Evolutionary conservation across 139 green algal species (phyloP), one percentile per base, ranked within the genome.

Genomic region (Chlorella sp.): DNA sequence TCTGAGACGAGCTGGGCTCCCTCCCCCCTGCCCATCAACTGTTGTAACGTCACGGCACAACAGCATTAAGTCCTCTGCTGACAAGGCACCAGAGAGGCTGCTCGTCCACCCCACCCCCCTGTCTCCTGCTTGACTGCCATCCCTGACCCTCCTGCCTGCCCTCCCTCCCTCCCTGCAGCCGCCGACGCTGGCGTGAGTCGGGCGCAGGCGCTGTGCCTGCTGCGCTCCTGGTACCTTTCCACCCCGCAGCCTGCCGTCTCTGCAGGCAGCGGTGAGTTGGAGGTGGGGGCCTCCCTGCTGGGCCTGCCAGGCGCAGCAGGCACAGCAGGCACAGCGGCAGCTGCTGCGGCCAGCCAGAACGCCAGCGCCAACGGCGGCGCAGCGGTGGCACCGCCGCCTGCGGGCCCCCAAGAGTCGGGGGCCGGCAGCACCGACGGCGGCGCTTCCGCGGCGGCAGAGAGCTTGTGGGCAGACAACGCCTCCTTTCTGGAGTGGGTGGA

Each of bases 401-500:
- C 66, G 22, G 71, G 77, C 0, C 40, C 16, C 28, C 36, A 22
- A 37, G 32, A 34, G 36, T 21, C 21, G 11, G 64, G 22, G 26
- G 69, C 26, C 2, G 69, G 26, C 11, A 15, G 11, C 12, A 34
- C 64, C 7, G 37, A 12, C 34, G n/a, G 18, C 71, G n/a, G 9
- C 5, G 48, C 14, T 5, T 57, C 75, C 0, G 69, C 60, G 18
- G 82, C 61, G 5, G 84, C 75, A 76, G 88, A 88, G 57, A 11
- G n/a, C 21, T 32, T 37, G 5, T 95, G 92, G 88, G 39, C 39
- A 0, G 88, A 93, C n/a, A 95, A 97, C 91, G 66, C 26, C 32
- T 92, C 92, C 14, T 96, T 98, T 87, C 88, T 98, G 91, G 91
- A 86, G 0, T 98, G 96, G 96, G 95, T 93, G 53, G 93, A 97